Conservation (phyloP, 2,329 filamentous ascomycete genomes). For the Pseudocercospora musae region DNA sequence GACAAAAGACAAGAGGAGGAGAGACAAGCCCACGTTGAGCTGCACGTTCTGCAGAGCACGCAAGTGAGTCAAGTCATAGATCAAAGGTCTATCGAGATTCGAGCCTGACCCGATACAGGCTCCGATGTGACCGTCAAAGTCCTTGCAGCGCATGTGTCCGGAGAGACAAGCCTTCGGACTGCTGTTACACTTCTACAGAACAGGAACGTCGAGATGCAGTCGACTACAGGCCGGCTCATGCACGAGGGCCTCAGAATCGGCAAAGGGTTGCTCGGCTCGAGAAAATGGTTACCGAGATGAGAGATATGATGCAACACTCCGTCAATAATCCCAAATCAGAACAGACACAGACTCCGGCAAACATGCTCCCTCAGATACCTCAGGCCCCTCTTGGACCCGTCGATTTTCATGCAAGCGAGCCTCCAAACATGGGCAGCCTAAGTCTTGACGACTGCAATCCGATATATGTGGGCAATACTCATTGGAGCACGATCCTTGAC, state of each 20-base stretch:
- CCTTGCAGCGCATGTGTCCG: constrained; percentile 3
- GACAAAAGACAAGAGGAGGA: background rate
- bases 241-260: background rate
- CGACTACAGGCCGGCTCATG: background rate
- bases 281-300: constrained; percentile 1
- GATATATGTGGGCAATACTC: background rate
- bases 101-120: background rate
- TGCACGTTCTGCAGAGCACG: background rate
- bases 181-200: background rate
- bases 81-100: too few relatives aligned
- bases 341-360: background rate
- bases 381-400: background rate
- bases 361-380: background rate
- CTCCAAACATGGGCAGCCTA: background rate
- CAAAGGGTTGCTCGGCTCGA: background rate
- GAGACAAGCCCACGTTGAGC: background rate
- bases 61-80: background rate
- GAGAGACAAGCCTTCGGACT: constrained; percentile 1
- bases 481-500: constrained; percentile 7
- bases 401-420: background rate
- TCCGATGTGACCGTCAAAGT: constrained; percentile 3
- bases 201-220: background rate
- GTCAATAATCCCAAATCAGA: background rate
- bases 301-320: background rate
- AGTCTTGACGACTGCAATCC: background rate